A percentile compares a stretch with the other conserved stretches of the same genome.
Evolutionary conservation across 257 asterid genomes (phyloP).

Genomic region (Gentiana straminea): DNA sequence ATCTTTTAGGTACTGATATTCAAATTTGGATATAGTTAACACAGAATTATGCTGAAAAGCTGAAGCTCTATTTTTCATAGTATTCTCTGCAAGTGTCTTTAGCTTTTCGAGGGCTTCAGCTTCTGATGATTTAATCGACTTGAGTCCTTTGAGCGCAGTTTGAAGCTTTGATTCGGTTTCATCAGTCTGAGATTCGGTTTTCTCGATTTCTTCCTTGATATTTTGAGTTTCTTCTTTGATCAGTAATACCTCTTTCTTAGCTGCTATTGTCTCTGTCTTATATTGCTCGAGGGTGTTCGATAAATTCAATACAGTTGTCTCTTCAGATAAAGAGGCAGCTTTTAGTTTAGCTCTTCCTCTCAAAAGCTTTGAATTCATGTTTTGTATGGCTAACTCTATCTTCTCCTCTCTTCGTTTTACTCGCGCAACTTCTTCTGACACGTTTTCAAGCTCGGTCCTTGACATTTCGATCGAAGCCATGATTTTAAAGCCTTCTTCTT

Average conservation of each 20-base stretch:
- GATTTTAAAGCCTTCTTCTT: constrained; percentile 50
- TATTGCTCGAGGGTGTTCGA: constrained; percentile 41
- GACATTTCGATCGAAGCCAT: constrained; percentile 72
- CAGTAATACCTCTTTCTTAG: constrained; percentile 29
- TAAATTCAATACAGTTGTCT: constrained; percentile 39
- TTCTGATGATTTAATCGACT: constrained; percentile 56
- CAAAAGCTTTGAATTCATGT: constrained; percentile 53
- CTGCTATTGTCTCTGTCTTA: constrained; percentile 39
- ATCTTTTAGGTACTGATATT: constrained; percentile 66
- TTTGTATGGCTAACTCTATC: constrained; percentile 42
- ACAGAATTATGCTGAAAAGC: constrained; percentile 35
- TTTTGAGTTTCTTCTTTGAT: constrained; percentile 38
- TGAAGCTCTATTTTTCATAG: constrained; percentile 46
- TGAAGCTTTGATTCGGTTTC: constrained; percentile 48
- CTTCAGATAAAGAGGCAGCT: constrained; percentile 48
- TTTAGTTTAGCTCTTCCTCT: constrained; percentile 60
- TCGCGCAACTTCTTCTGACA: constrained; percentile 36
- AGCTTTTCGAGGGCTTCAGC: constrained; percentile 55
- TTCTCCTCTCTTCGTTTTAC: constrained; percentile 43
- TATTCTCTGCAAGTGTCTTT: constrained; percentile 29
- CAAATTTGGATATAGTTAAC: constrained; percentile 63
- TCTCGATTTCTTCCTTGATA: constrained; percentile 39
- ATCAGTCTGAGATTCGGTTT: constrained; percentile 42
- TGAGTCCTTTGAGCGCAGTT: constrained; percentile 47
- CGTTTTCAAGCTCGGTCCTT: constrained; percentile 51